Evolutionary conservation across 2,329 filamentous ascomycete genomes (phyloP).

Genomic region (Akanthomyces uredinophilus): DNA sequence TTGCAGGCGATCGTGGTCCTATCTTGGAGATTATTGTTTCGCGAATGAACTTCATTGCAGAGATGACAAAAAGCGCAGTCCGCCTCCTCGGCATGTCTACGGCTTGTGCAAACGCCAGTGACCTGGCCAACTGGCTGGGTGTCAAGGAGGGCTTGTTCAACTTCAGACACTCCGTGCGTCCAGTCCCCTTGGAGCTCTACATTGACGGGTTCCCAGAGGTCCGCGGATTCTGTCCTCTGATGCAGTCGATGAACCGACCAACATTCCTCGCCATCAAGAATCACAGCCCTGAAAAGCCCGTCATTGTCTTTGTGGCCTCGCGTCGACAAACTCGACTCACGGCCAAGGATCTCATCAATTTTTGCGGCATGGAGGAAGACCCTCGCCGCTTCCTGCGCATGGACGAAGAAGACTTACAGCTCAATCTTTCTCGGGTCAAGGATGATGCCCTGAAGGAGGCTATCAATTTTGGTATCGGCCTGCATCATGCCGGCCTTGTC

Average conservation of each 20-base stretch:
- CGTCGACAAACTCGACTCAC: conserved; percentile 91
- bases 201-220: conserved; percentile 97
- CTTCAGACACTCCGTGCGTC: conserved; percentile 93
- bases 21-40: conserved; percentile 96
- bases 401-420: conserved; percentile 86
- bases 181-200: conserved; percentile 91
- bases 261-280: conserved; percentile 95
- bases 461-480: conserved; percentile 92
- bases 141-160: conserved; percentile 96
- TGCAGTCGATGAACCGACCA: conserved; percentile 98
- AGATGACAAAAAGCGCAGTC: conserved; percentile 84
- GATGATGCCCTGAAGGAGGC: conserved; percentile 90
- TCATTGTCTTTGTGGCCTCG: conserved; percentile 97
- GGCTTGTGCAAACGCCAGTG: conserved; percentile 90
- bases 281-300: conserved; percentile 92
- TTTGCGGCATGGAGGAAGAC: conserved; percentile 97
- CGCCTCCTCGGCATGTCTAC: conserved; percentile 98
- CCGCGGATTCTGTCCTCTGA: conserved; percentile 90
- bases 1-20: conserved; percentile 93
- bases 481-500: conserved; percentile 95
- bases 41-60: conserved; percentile 97
- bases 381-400: conserved; percentile 88
- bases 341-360: conserved; percentile 93
- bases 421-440: conserved; percentile 85
- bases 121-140: conserved; percentile 92